Percentiles rank a stretch among this genome's conserved stretches.
These are phyloP conservation scores for Solanum boliviense DNA, from an alignment of 257 asterid genomes.

Conservation along the genomic window DNA sequence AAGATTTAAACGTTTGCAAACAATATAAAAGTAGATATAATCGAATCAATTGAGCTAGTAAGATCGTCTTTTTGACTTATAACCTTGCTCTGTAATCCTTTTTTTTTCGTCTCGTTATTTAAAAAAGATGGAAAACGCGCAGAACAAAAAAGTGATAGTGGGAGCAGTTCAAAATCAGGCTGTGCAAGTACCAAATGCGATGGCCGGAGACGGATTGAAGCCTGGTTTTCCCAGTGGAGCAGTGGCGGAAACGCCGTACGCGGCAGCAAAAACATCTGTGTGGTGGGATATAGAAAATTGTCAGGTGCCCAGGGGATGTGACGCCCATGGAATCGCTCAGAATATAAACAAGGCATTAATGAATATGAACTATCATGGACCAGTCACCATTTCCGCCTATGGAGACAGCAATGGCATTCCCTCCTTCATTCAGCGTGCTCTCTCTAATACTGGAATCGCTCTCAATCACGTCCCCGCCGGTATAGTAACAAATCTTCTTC, in stretches of 20 bases:
- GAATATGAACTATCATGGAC: slow-evolving; percentile 66
- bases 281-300: slow-evolving; percentile 99
- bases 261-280: slow-evolving; percentile 59
- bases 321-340: slow-evolving; percentile 70
- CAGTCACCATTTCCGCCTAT: slow-evolving; percentile 70
- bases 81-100: not conserved
- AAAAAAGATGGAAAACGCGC: not conserved
- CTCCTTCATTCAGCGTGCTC: slow-evolving; percentile 46
- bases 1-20: not conserved
- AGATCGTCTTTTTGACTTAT: not conserved
- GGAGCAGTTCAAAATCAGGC: not conserved
- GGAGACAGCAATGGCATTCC: slow-evolving; percentile 60
- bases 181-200: not conserved
- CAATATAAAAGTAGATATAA: not conserved
- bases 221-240: not conserved
- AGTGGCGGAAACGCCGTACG: slow-evolving; percentile 54
- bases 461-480: slow-evolving; percentile 90
- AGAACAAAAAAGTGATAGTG: not conserved
- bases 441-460: slow-evolving; percentile 68
- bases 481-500: not conserved
- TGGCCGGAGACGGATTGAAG: not conserved
- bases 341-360: slow-evolving; percentile 69
- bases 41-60: not conserved
- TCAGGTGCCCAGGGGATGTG: slow-evolving; percentile 58
- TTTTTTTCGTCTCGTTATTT: not conserved